Evolutionary conservation across 768 basidiomycete species (phyloP).

Genomic region (Dacryopinax primogenitus): DNA sequence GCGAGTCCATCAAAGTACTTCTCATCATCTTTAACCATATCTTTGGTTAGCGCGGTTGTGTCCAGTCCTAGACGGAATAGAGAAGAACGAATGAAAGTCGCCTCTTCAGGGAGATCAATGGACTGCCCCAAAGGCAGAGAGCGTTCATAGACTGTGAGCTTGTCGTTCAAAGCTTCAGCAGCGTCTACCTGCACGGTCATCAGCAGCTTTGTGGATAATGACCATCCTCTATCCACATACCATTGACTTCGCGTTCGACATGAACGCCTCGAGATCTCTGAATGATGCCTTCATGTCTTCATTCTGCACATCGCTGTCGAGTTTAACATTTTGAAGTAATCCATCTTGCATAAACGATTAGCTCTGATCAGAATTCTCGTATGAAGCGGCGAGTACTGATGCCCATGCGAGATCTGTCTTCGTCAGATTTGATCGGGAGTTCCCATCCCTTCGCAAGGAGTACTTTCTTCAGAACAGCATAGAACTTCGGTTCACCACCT

Average conservation of each 20-base stretch:
- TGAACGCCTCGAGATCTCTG: slow-evolving; percentile 77
- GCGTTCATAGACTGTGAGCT: slow-evolving; percentile 41
- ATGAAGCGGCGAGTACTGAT: slow-evolving; percentile 34
- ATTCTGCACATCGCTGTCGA: slow-evolving; percentile 48
- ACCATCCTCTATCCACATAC: slow-evolving; percentile 24
- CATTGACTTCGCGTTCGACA: slow-evolving; percentile 87
- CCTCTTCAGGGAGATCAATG: slow-evolving; percentile 46
- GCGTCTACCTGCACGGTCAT: slow-evolving; percentile 38
- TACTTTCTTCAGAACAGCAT: slow-evolving; percentile 58
- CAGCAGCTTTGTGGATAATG: background rate
- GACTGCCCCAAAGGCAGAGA: slow-evolving; percentile 11
- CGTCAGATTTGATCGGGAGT: slow-evolving; percentile 24
- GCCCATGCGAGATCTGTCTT: slow-evolving; percentile 27
- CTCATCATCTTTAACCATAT: slow-evolving; percentile 74
- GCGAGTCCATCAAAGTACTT: slow-evolving; percentile 71
- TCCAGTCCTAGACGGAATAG: slow-evolving; percentile 81
- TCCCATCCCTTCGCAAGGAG: slow-evolving; percentile 68
- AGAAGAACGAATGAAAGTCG: slow-evolving; percentile 75
- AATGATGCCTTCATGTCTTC: slow-evolving; percentile 63
- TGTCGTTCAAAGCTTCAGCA: slow-evolving; percentile 77
- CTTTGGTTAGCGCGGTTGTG: slow-evolving; percentile 67
- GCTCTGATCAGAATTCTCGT: too few relatives aligned
- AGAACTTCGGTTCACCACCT: slow-evolving; percentile 77
- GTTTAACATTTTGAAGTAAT: slow-evolving; percentile 64
- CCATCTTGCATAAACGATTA: slow-evolving; percentile 41